These are phyloP conservation scores for Cytospora leucostoma DNA, from an alignment of 2,329 filamentous ascomycete genomes.

Conservation along the genomic window DNA sequence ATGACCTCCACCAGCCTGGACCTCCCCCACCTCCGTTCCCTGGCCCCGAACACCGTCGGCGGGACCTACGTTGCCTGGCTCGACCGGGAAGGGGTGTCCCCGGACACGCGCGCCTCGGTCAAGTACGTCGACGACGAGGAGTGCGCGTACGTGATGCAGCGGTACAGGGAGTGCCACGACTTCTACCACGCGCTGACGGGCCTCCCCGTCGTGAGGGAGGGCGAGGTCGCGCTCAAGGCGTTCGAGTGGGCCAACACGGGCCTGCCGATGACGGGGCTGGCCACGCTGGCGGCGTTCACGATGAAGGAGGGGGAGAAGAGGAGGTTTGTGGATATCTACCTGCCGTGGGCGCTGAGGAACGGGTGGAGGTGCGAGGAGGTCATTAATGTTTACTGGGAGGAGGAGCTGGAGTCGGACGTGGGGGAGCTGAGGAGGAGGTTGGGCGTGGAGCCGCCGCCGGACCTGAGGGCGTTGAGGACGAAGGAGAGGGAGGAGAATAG, in stretches of 20 bases:
- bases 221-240: slow-evolving; percentile 94
- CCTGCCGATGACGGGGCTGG: slow-evolving; percentile 91
- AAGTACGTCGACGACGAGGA: slow-evolving; percentile 93
- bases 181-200: slow-evolving; percentile 96
- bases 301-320: slow-evolving; percentile 79
- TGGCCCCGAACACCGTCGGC: slow-evolving; percentile 76
- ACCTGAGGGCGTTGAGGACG: slow-evolving; percentile 76
- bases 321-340: slow-evolving; percentile 72
- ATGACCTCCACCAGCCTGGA: slow-evolving; percentile 75
- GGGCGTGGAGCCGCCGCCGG: slow-evolving; percentile 85
- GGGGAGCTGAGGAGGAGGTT: slow-evolving; percentile 71
- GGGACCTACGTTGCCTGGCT: slow-evolving; percentile 85
- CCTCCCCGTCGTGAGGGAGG: slow-evolving; percentile 87
- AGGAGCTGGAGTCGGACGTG: slow-evolving; percentile 83
- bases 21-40: slow-evolving; percentile 67
- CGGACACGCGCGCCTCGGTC: slow-evolving; percentile 81
- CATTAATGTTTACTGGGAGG: slow-evolving; percentile 98
- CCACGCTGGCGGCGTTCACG: slow-evolving; percentile 81
- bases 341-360: slow-evolving; percentile 89
- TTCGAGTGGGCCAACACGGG: slow-evolving; percentile 96
- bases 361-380: slow-evolving; percentile 75
- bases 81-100: slow-evolving; percentile 90
- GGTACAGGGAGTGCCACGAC: slow-evolving; percentile 95
- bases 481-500: slow-evolving; percentile 69
- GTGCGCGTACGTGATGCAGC: slow-evolving; percentile 97